Conservation (phyloP, 805 yeast species). For the Tetrapisispora nanseiensis region DNA sequence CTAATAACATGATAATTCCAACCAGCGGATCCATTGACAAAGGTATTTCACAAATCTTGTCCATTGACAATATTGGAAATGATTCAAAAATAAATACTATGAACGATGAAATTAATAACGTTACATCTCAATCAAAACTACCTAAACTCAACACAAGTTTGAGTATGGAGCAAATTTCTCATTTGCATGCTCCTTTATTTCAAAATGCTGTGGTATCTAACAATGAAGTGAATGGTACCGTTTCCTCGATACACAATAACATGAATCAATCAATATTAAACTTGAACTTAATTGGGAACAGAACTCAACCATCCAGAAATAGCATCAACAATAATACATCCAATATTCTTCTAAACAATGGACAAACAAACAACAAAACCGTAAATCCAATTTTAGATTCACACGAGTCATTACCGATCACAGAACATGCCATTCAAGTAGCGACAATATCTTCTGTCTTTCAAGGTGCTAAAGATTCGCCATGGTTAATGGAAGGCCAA, state of each 20-base stretch:
- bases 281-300: background rate
- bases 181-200: background rate
- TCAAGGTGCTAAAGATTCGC: slow-evolving; percentile 24
- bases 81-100: background rate
- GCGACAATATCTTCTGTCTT: slow-evolving; percentile 23
- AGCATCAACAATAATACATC: background rate
- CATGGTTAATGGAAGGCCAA: slow-evolving; percentile 21
- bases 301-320: background rate
- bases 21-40: background rate
- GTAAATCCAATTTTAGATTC: background rate
- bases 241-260: background rate
- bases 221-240: background rate
- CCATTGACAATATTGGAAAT: background rate
- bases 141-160: background rate
- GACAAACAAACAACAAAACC: background rate
- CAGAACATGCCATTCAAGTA: slow-evolving; percentile 24
- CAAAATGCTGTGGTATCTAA: background rate
- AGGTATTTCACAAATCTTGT: background rate
- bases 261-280: background rate
- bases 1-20: background rate
- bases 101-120: background rate
- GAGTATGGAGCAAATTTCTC: background rate
- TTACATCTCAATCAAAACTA: background rate
- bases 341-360: background rate
- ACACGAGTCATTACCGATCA: slow-evolving; percentile 19